Evolutionary conservation across 2,329 filamentous ascomycete species (phyloP), one percentile per base, ranked within the genome.

Genomic region (Spiromastix sp.): DNA sequence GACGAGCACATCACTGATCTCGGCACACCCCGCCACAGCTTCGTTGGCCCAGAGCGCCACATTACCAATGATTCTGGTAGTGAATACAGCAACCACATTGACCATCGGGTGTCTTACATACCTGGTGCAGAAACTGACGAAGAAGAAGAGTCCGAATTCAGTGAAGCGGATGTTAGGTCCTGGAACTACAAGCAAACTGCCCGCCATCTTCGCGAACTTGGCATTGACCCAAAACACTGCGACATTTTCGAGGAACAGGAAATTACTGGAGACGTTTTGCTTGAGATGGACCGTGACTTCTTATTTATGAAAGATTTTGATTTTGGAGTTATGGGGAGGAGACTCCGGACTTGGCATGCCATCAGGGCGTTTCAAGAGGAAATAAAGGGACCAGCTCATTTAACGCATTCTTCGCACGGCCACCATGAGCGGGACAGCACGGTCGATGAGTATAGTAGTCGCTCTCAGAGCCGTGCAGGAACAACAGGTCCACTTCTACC

Each of bases 1-100:
- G 81, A 96, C 56, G 89, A 96, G 60, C 89, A 95, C 55, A 94
- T 96, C 48, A 94, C 85, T 27, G 83, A 94, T 55, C 74, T 96
- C 63, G 72, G 69, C 54, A 75, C 70, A 4, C 73, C 73, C 36
- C 68, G 72, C 16, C 71, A 74, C 42, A 70, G 67, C 50, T 43
- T 70, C 38, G 48, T 63, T 29, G 51, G 56, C 13, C 71, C 74
- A 31, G 63, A 65, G 19, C 48, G 45, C 56, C 79, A 43, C 64
- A 73, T 45, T 50, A 61, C 69, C 28, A 85, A 77, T 43, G 85
- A 93, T 56, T 93, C 86, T 2, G 82, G 80, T 32, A 94, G 85
- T 61, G 85, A 93, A 55, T 94, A 94, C 59, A 93, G 86, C 60
- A 83, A 76, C 41, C 77, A 84, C 37, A 55, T 83, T 25, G 79